A percentile compares a stretch with the other conserved stretches of the same genome.
Evolutionary conservation across 208 protist genomes (phyloP).

Genomic region (Trypanosoma cruzi): DNA sequence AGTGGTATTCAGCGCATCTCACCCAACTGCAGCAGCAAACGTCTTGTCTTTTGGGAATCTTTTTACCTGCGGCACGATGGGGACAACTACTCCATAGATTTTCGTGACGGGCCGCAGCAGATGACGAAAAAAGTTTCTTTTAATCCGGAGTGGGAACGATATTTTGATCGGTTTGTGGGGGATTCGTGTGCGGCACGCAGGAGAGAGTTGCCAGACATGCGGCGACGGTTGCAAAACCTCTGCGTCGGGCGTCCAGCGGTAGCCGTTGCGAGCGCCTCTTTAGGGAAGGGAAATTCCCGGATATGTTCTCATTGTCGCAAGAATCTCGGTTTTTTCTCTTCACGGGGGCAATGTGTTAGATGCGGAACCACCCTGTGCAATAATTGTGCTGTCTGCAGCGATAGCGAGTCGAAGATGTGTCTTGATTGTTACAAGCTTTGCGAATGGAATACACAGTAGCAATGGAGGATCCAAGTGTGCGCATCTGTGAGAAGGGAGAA

Average conservation of each 20-base stretch:
- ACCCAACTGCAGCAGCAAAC: constrained; percentile 71
- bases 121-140: constrained; percentile 36
- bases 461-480: background rate
- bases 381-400: constrained; percentile 11
- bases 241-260: constrained; percentile 6
- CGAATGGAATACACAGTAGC: constrained; percentile 21
- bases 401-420: constrained; percentile 16
- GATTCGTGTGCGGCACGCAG: constrained; percentile 33
- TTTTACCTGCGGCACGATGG: constrained; percentile 54
- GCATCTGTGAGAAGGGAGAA: background rate
- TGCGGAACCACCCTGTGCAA: constrained; percentile 14
- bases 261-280: background rate
- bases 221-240: constrained; percentile 15
- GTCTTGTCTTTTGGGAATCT: constrained; percentile 71
- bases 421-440: constrained; percentile 15
- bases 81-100: constrained; percentile 19
- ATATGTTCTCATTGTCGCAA: constrained; percentile 26
- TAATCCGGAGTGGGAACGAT: constrained; percentile 55
- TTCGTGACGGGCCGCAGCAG: background rate
- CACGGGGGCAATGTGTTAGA: constrained; percentile 13
- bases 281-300: constrained; percentile 2
- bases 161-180: constrained; percentile 43
- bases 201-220: constrained; percentile 23
- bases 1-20: constrained; percentile 41
- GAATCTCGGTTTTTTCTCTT: constrained; percentile 18